A percentile compares a stretch with the other conserved stretches of the same genome.
Conservation (phyloP, 140 eudicot genomes). For the Erigeron philadelphicus region DNA sequence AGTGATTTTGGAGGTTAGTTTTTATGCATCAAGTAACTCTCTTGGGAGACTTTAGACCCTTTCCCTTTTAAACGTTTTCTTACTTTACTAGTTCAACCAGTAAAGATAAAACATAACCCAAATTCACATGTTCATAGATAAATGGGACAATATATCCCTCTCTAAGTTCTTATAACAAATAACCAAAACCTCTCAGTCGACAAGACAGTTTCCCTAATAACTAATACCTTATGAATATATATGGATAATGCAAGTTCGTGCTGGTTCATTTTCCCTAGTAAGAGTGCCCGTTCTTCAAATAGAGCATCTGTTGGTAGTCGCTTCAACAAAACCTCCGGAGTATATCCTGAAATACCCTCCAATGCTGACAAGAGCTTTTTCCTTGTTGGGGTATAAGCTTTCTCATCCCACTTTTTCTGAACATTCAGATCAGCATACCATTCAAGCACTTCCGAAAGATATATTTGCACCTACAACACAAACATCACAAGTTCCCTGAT, state of each 20-base stretch:
- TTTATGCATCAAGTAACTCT: neutral
- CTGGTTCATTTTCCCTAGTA: constrained; percentile 94
- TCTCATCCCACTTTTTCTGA: constrained; percentile 87
- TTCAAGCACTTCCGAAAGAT: constrained; percentile 92
- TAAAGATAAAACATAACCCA: neutral
- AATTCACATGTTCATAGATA: neutral
- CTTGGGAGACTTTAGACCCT: neutral
- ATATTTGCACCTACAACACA: constrained; percentile 69
- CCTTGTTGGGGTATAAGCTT: constrained; percentile 66
- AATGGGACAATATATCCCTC: neutral
- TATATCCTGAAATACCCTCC: constrained; percentile 86
- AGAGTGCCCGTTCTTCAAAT: constrained; percentile 79
- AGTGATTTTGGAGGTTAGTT: neutral
- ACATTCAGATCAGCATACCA: constrained; percentile 69
- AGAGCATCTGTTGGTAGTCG: constrained; percentile 76
- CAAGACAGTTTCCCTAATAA: neutral
- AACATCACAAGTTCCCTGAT: constrained; percentile 1
- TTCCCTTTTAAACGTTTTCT: neutral
- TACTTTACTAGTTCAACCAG: neutral
- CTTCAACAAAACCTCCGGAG: constrained; percentile 73
- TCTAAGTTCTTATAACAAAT: neutral
- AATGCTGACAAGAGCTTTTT: constrained; percentile 90
- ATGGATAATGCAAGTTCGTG: constrained; percentile 97
- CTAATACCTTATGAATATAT: constrained; percentile 77
- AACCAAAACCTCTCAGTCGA: neutral